Percentiles rank a stretch among this genome's conserved stretches.
Evolutionary conservation across 148 eudicot genomes (phyloP).

Genomic region (Camellia japonica): DNA sequence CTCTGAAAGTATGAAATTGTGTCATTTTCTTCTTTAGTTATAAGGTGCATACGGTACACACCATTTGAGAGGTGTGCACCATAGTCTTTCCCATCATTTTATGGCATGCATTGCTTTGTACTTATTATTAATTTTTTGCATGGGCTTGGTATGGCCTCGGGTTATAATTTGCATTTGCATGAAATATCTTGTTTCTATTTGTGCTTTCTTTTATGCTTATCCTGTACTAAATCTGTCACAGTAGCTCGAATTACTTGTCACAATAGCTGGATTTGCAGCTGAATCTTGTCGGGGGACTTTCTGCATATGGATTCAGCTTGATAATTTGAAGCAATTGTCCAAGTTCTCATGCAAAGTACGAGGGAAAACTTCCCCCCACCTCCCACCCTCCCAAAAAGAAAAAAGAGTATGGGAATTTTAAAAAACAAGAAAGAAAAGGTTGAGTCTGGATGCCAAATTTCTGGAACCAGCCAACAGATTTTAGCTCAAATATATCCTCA

Average conservation of each 20-base stretch:
- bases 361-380: background rate
- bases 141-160: background rate
- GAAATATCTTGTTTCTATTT: background rate
- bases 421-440: background rate
- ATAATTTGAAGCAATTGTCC: background rate
- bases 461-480: background rate
- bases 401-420: background rate
- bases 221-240: background rate
- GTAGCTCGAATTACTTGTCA: background rate
- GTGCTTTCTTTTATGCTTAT: background rate
- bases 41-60: no score
- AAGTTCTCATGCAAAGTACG: background rate
- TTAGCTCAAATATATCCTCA: background rate
- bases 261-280: no score
- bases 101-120: background rate
- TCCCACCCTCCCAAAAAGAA: background rate
- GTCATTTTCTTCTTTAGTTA: background rate
- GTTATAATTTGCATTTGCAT: background rate
- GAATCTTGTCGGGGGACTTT: no score
- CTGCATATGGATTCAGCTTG: no score
- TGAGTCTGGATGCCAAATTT: background rate
- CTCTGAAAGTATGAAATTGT: background rate
- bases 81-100: constrained; percentile 4
- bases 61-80: no score
- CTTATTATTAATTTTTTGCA: background rate